Base-by-base conservation (phyloP, 305 asterid species). In the Fraxinus latifolia region DNA sequence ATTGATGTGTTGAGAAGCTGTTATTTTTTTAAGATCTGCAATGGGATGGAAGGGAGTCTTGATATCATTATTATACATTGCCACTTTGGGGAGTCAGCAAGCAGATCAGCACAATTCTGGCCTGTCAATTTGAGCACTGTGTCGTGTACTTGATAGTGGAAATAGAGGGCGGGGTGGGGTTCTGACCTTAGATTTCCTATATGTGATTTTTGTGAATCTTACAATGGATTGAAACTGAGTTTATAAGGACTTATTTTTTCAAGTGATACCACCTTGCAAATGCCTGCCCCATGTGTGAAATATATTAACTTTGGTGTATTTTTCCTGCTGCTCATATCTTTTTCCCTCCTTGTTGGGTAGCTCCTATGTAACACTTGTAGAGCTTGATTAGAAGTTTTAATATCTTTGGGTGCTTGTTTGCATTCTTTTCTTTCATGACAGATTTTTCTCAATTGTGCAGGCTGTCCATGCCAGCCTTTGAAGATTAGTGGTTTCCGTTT, bases 41-140 rank as follows among this genome's bases (percentile, higher is more conserved):
- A 93, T 94, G 98, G 83, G 89, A 85, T 91, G 96, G 89, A 34
- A 5, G 39, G 39, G 83, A 55, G 81, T 87, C 74, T 79, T 90
- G 76, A 60, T 89, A 11, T 79, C 79, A 7, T 73, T 89, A 5
- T 77, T 91, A 37, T 86, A 86, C 25, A 82, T 89, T 81, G 84
- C 86, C 85, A 78, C 86, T 36, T 82, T 87, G 75, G 90, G 83
- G 94, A 90, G 84, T 91, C 98, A 1, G 85, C 93, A 0, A 87
- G 86, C 74, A 88, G 93, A 82, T 67, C 91, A 60, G 88, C 88
- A 31, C 88, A 85, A 53, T 75, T 89, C 74, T 91, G 87, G 93
- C 42, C 84, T 0, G 77, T 44, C 39, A 82, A 72, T 87, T 74
- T 79, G 76, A 77, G 44, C 83, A 86, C 87, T 67, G 93, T 86